These are phyloP conservation scores for Ceratocystis cacaofunesta DNA, from an alignment of 2,329 filamentous ascomycete genomes.

Conservation along the genomic window DNA sequence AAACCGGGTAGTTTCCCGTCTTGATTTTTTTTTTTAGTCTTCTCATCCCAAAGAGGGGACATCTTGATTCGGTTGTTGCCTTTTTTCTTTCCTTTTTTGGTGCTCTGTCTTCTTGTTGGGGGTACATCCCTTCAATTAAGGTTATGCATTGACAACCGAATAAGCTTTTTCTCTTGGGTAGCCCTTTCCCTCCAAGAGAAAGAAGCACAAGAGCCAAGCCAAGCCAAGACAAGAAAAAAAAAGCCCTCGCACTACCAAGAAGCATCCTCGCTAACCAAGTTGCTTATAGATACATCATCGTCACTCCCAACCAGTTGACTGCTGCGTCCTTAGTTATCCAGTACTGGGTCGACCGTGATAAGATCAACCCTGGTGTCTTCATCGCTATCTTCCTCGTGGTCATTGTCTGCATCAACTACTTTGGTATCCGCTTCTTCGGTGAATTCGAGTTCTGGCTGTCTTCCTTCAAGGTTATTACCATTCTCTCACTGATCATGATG, in stretches of 20 bases:
- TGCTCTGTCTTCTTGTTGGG: too few species aligned
- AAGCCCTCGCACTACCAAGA: too few species aligned
- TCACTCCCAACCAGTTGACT: constrained; percentile 72
- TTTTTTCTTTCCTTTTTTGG: not conserved
- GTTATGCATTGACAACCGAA: not conserved
- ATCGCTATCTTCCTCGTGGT: constrained; percentile 54
- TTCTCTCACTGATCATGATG: constrained; percentile 51
- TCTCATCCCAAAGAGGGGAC: not conserved
- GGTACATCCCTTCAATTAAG: not conserved
- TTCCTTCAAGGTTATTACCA: constrained; percentile 54
- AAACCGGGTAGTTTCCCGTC: not conserved
- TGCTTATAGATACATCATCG: constrained; percentile 64
- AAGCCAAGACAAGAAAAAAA: not conserved
- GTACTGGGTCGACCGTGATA: constrained; percentile 53
- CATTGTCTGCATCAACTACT: constrained; percentile 54
- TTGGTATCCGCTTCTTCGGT: constrained; percentile 53
- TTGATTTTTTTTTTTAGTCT: too few species aligned
- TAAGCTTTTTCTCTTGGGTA: not conserved
- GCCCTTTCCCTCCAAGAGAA: not conserved
- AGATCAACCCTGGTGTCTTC: constrained; percentile 63
- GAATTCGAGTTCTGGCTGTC: constrained; percentile 49
- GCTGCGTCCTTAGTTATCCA: constrained; percentile 65
- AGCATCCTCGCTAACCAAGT: not conserved
- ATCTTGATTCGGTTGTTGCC: not conserved
- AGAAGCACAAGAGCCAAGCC: not conserved